phyloP scores from a whole-genome alignment of 805 yeast species.

The Pichia kluyveri region DNA sequence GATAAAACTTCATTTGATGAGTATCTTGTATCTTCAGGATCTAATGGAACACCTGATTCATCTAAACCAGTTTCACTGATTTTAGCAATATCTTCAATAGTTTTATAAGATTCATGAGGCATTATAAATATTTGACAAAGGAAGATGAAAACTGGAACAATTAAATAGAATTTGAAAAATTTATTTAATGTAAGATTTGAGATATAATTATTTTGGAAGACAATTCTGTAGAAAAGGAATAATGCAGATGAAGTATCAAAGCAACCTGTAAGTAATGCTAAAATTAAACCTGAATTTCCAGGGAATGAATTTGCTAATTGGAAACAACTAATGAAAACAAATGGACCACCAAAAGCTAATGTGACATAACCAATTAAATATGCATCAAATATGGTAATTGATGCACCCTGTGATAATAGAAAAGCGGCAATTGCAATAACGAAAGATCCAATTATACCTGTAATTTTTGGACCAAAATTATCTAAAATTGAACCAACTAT shows the following conservation, averaged over 20 bases:
- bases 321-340: conserved; percentile 82
- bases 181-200: conserved; percentile 34
- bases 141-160: conserved; percentile 72
- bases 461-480: conserved; percentile 66
- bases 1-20: conserved; percentile 11
- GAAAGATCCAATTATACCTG: conserved; percentile 66
- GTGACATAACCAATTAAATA: conserved; percentile 66
- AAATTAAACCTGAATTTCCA: conserved; percentile 64
- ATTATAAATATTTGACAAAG: conserved; percentile 66
- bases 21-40: conserved; percentile 34
- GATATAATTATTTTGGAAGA: conserved; percentile 39
- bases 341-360: conserved; percentile 89
- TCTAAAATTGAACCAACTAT: conserved; percentile 79
- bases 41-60: conserved; percentile 53
- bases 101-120: conserved; percentile 73
- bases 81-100: conserved; percentile 58
- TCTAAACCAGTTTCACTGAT: conserved; percentile 66
- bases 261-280: conserved; percentile 86
- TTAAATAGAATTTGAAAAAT: conserved; percentile 60
- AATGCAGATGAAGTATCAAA: conserved; percentile 90
- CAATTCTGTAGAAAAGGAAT: conserved; percentile 62
- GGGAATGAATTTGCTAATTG: conserved; percentile 88
- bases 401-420: conserved; percentile 18
- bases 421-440: conserved; percentile 49
- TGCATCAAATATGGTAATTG: conserved; percentile 38